Conservation (phyloP, 768 basidiomycete species). For the Roridomyces roridus region DNA sequence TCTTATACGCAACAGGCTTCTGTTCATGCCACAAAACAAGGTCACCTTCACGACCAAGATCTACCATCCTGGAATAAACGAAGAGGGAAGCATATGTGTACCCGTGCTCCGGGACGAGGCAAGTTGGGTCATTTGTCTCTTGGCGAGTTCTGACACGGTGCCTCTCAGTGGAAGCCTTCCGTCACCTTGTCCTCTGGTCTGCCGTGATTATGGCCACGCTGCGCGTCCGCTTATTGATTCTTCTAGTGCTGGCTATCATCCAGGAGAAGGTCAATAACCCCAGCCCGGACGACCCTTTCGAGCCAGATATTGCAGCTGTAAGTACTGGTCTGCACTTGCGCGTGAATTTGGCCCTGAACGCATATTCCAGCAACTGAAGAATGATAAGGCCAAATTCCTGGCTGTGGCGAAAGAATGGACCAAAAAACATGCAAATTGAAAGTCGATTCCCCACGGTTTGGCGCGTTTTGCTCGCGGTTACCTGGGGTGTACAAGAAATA, state of each 20-base stretch:
- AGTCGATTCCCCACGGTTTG: too few relatives aligned
- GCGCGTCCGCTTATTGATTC: constrained; percentile 8
- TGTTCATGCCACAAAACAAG: constrained; percentile 42
- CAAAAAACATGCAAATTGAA: constrained; percentile 64
- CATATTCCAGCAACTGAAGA: constrained; percentile 82
- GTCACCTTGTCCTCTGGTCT: constrained; percentile 74
- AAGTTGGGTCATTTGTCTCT: constrained; percentile 29
- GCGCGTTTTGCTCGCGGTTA: too few relatives aligned
- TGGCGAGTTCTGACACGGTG: background rate
- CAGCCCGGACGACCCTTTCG: constrained; percentile 87
- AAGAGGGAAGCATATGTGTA: constrained; percentile 86
- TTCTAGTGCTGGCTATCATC: constrained; percentile 71
- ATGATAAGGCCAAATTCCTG: constrained; percentile 75
- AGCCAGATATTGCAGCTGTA: constrained; percentile 86
- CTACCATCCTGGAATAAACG: constrained; percentile 91
- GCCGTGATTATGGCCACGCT: background rate
- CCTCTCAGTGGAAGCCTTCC: constrained; percentile 81
- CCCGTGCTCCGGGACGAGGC: constrained; percentile 87
- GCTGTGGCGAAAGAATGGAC: constrained; percentile 84
- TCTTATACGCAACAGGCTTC: background rate
- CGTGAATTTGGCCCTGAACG: too few relatives aligned
- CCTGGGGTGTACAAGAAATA: too few relatives aligned
- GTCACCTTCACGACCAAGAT: constrained; percentile 87
- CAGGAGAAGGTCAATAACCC: constrained; percentile 91
- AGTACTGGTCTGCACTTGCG: constrained; percentile 31